A percentile compares a stretch with the other conserved stretches of the same genome.
These are phyloP conservation scores for Candida albicans DNA, from an alignment of 1,139 yeast species.

Conservation along the genomic window DNA sequence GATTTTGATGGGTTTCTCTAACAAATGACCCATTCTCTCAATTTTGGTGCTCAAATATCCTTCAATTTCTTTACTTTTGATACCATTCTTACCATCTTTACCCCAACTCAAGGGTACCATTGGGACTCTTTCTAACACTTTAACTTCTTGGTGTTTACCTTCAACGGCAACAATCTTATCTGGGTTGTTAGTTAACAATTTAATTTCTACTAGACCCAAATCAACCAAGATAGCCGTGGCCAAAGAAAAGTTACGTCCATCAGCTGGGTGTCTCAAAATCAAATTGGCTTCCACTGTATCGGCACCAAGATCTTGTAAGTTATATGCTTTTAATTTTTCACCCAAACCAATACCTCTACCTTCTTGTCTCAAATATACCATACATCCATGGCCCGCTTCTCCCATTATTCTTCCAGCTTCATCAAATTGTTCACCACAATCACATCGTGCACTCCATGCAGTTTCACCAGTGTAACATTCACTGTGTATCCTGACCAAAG, in stretches of 20 bases:
- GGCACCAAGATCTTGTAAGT: constrained; percentile 95
- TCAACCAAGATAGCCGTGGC: constrained; percentile 93
- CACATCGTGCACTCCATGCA: constrained; percentile 98
- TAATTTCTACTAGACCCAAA: constrained; percentile 70
- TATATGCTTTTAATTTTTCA: constrained; percentile 95
- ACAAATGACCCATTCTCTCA: constrained; percentile 94
- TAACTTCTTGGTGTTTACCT: constrained; percentile 68
- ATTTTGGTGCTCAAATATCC: constrained; percentile 91
- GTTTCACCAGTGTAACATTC: constrained; percentile 99
- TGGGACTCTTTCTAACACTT: constrained; percentile 84
- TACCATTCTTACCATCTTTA: constrained; percentile 50
- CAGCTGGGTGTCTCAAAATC: constrained; percentile 93
- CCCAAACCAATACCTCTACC: constrained; percentile 98
- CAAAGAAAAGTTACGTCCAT: constrained; percentile 85
- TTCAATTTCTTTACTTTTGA: constrained; percentile 81
- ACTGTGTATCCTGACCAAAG: constrained; percentile 74
- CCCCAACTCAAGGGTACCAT: constrained; percentile 96
- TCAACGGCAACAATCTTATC: constrained; percentile 95
- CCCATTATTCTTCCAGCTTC: constrained; percentile 97
- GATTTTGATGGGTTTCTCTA: constrained; percentile 20
- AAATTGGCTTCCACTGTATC: constrained; percentile 97
- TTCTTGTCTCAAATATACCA: constrained; percentile 94
- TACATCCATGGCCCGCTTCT: constrained; percentile 81
- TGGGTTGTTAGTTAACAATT: constrained; percentile 90
- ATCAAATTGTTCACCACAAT: constrained; percentile 98